These are phyloP conservation scores for Penicillium arizonense DNA, from an alignment of 495 filamentous ascomycete genomes.

Conservation along the genomic window DNA sequence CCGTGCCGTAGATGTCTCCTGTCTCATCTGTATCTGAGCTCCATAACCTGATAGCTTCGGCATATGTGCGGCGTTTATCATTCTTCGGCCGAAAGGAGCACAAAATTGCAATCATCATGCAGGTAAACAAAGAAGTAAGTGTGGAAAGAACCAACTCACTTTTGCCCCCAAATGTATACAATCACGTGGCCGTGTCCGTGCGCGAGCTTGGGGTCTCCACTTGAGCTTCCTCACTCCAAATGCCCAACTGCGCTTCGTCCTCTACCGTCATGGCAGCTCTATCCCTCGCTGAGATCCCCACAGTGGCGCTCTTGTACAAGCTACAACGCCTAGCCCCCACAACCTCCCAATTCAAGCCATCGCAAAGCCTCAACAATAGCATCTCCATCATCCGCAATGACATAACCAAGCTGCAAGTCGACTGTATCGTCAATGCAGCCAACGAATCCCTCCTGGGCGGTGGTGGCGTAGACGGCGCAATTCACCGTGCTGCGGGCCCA, in stretches of 20 bases:
- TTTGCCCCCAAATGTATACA: too few species aligned
- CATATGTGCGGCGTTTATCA: too few species aligned
- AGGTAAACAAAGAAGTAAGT: too few species aligned
- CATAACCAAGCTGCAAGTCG: slow-evolving; percentile 78
- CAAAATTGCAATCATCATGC: too few species aligned
- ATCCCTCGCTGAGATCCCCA: slow-evolving; percentile 59
- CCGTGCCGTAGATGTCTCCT: too few species aligned
- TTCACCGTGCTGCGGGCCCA: slow-evolving; percentile 79
- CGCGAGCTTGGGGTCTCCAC: background rate
- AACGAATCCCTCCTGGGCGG: slow-evolving; percentile 78
- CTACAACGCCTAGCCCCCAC: slow-evolving; percentile 26
- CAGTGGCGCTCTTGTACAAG: slow-evolving; percentile 59
- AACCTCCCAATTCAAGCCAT: slow-evolving; percentile 34
- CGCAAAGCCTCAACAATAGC: slow-evolving; percentile 63
- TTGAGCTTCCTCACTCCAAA: background rate
- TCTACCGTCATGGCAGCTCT: slow-evolving; percentile 1
- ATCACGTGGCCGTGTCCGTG: background rate
- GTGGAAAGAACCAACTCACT: too few species aligned
- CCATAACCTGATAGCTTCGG: too few species aligned
- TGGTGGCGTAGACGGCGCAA: slow-evolving; percentile 84
- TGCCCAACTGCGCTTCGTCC: background rate
- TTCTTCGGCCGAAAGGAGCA: too few species aligned
- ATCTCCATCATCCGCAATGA: slow-evolving; percentile 71
- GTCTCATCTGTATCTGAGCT: too few species aligned
- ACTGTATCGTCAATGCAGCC: slow-evolving; percentile 91